A percentile compares a stretch with the other conserved stretches of the same genome.
These are phyloP conservation scores for Rhizopogon roseolus DNA, from an alignment of 768 basidiomycete species.

Conservation along the genomic window DNA sequence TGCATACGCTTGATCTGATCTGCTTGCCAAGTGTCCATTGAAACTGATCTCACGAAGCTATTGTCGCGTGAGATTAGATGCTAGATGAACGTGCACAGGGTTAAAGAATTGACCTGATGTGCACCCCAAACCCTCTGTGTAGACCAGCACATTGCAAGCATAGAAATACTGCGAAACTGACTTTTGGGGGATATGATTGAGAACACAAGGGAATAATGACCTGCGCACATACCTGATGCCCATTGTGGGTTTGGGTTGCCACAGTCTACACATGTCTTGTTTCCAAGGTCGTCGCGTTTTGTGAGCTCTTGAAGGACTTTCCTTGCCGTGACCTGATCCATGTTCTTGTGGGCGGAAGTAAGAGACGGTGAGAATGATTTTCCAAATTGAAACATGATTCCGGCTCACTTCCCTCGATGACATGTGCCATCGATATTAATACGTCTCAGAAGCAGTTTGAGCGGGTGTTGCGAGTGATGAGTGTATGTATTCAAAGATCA, in stretches of 20 bases:
- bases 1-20: constrained; percentile 90
- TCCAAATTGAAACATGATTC: not conserved
- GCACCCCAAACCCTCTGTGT: constrained; percentile 91
- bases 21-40: constrained; percentile 95
- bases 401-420: not conserved
- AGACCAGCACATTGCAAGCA: constrained; percentile 86
- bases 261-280: constrained; percentile 81
- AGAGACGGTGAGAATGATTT: not conserved
- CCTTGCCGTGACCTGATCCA: constrained; percentile 62
- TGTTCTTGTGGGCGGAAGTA: constrained; percentile 12
- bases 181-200: constrained; percentile 8
- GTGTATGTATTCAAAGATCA: not conserved
- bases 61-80: constrained; percentile 5
- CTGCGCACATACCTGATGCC: constrained; percentile 62
- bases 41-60: constrained; percentile 88
- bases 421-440: not conserved
- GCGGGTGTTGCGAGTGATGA: not conserved
- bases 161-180: constrained; percentile 81
- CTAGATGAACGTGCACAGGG: constrained; percentile 1
- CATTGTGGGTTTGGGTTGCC: constrained; percentile 91
- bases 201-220: not conserved
- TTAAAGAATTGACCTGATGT: constrained; percentile 59
- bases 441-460: not conserved
- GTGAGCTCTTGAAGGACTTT: constrained; percentile 72
- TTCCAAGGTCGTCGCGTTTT: constrained; percentile 64